Evolutionary conservation across 345 rosid species (phyloP).

Genomic region (Arabidopsis suecica): DNA sequence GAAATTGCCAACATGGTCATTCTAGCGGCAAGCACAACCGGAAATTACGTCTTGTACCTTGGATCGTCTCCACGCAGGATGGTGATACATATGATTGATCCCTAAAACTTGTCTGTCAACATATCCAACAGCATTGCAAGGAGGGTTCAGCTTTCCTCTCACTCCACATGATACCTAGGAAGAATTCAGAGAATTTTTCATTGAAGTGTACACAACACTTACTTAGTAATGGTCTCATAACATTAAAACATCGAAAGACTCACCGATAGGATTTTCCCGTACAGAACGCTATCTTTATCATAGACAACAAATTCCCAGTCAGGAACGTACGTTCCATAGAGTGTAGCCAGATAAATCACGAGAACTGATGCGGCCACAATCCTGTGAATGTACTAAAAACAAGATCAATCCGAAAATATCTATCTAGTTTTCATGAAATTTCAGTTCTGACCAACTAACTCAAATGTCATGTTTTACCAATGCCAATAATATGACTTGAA

Average conservation of each 20-base stretch:
- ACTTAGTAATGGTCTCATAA: slow-evolving; percentile 8
- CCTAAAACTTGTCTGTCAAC: slow-evolving; percentile 79
- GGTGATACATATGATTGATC: slow-evolving; percentile 71
- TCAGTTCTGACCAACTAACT: neutral
- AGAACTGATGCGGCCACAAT: slow-evolving; percentile 63
- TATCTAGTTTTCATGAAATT: neutral
- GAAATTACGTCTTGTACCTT: slow-evolving; percentile 51
- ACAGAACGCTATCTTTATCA: slow-evolving; percentile 55
- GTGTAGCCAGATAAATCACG: slow-evolving; percentile 55
- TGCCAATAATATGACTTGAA: slow-evolving; percentile 68
- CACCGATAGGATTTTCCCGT: slow-evolving; percentile 67
- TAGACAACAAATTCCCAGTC: slow-evolving; percentile 73
- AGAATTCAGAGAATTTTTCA: neutral
- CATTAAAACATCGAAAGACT: slow-evolving; percentile 28
- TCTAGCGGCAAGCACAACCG: neutral
- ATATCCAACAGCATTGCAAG: slow-evolving; percentile 88
- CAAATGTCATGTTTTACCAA: slow-evolving; percentile 54
- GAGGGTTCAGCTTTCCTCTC: slow-evolving; percentile 81
- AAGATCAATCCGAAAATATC: slow-evolving; percentile 7
- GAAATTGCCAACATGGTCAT: neutral
- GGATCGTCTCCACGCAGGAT: slow-evolving; percentile 94
- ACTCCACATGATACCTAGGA: slow-evolving; percentile 74
- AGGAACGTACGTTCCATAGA: slow-evolving; percentile 74
- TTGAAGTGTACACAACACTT: neutral
- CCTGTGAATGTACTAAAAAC: slow-evolving; percentile 54